Evolutionary conservation across 176 grass and related monocot species (phyloP), one percentile per base, ranked within the genome.

Genomic region (Urochloa ruziziensis): DNA sequence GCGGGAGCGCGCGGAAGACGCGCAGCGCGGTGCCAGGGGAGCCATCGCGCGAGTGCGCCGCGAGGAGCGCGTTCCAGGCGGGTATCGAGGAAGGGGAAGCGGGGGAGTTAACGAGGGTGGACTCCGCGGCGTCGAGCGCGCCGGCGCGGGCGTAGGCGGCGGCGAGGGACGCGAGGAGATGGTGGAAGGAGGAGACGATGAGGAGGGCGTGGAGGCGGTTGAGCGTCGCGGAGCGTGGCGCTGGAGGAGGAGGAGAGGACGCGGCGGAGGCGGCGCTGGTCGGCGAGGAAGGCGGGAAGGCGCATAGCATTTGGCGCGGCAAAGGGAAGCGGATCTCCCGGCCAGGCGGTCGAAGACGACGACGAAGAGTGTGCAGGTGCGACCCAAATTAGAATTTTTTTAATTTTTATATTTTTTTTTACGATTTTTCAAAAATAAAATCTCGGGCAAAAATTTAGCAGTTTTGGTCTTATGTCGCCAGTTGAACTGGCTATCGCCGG

Each of bases 61-160:
- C 27, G 60, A 93, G 63, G 82, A 90, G 74, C 10, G 85, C 85
- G 64, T 93, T 93, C 88, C 91, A 93, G 21, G 88, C 75, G 52
- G 78, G 14, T 70, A 93, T 79, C 62, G 78, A 81, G 39, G 62
- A 78, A 1, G 81, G 15, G 35, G 73, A 28, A 4, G 62, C 4
- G 32, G 80, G 21, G 6, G 84, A 37, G 60, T 51, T 24, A 6
- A 60, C 57, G 73, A 88, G 79, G 4, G 89, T 81, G 73, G 85
- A 81, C 30, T 90, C 78, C 9, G 91, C 88, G 19, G 88, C 74
- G 74, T 64, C 53, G 78, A 85, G 72, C 73, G 80, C 88, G 53
- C 88, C 85, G 11, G 71, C 67, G 48, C 88, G 85, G 61, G 91
- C 85, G 69, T 93, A 93, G 18, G 85, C 85, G 43, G 91, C 28